Percentiles rank a stretch among this genome's conserved stretches.
Evolutionary conservation across 495 filamentous ascomycete genomes (phyloP).

Genomic region (Aspergillus wentii): DNA sequence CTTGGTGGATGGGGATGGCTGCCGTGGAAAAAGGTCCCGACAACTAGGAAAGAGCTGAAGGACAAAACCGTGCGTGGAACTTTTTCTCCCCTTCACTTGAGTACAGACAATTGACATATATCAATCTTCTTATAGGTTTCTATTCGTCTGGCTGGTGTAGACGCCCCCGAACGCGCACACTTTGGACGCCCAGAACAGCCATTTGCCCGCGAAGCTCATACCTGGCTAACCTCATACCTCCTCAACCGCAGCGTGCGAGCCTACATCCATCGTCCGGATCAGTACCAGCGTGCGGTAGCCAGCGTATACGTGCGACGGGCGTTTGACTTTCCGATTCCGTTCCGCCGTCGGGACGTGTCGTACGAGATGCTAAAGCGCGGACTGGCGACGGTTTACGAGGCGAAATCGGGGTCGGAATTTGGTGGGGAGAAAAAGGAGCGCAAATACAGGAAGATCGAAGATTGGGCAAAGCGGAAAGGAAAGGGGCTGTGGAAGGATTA

Average conservation of each 20-base stretch:
- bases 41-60: conserved; percentile 58
- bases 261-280: conserved; percentile 76
- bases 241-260: conserved; percentile 69
- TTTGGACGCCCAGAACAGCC: conserved; percentile 88
- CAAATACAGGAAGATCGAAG: conserved; percentile 68
- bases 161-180: conserved; percentile 89
- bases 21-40: conserved; percentile 67
- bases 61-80: conserved; percentile 64
- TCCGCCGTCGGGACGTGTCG: conserved; percentile 73
- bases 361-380: conserved; percentile 82
- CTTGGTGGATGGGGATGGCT: conserved; percentile 90
- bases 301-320: conserved; percentile 71
- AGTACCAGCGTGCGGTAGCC: conserved; percentile 87
- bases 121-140: conserved; percentile 48
- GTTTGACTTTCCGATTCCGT: conserved; percentile 46
- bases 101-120: not conserved
- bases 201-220: conserved; percentile 69
- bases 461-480: conserved; percentile 58
- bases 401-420: conserved; percentile 82
- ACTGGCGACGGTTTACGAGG: conserved; percentile 87
- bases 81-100: not conserved
- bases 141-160: conserved; percentile 83
- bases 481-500: conserved; percentile 77
- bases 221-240: conserved; percentile 73
- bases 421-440: conserved; percentile 58